These are phyloP conservation scores for Ogataea nitratoaversa DNA, from an alignment of 805 yeast genomes.

Conservation along the genomic window DNA sequence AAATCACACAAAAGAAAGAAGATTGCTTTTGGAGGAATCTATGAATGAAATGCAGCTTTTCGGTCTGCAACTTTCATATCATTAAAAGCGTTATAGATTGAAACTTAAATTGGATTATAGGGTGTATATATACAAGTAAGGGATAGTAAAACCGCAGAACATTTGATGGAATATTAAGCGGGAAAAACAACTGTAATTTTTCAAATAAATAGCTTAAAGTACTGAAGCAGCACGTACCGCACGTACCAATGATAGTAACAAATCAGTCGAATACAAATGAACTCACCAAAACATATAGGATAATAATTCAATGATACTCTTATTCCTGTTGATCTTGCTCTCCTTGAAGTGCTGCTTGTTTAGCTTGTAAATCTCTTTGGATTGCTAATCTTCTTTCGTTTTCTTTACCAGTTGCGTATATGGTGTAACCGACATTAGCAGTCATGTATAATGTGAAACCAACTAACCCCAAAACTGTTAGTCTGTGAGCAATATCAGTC, in stretches of 20 bases:
- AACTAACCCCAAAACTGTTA: slow-evolving; percentile 61
- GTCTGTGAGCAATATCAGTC: slow-evolving; percentile 68
- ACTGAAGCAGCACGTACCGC: background rate
- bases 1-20: slow-evolving; percentile 3
- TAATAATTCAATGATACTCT: background rate
- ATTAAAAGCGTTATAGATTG: background rate
- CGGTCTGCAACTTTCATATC: too few relatives aligned
- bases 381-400: slow-evolving; percentile 41
- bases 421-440: slow-evolving; percentile 47
- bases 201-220: background rate
- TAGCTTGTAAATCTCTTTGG: slow-evolving; percentile 26
- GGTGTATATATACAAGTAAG: background rate
- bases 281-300: background rate
- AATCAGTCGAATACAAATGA: too few relatives aligned
- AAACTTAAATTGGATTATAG: background rate
- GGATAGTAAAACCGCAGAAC: background rate
- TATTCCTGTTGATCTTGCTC: slow-evolving; percentile 12
- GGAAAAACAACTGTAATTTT: background rate
- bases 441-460: slow-evolving; percentile 49
- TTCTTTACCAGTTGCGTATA: slow-evolving; percentile 49
- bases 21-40: too few relatives aligned
- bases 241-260: too few relatives aligned
- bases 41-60: too few relatives aligned
- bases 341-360: slow-evolving; percentile 21
- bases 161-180: background rate